Evolutionary conservation across 495 filamentous ascomycete species (phyloP).

Genomic region (Lasiosphaeria miniovina): DNA sequence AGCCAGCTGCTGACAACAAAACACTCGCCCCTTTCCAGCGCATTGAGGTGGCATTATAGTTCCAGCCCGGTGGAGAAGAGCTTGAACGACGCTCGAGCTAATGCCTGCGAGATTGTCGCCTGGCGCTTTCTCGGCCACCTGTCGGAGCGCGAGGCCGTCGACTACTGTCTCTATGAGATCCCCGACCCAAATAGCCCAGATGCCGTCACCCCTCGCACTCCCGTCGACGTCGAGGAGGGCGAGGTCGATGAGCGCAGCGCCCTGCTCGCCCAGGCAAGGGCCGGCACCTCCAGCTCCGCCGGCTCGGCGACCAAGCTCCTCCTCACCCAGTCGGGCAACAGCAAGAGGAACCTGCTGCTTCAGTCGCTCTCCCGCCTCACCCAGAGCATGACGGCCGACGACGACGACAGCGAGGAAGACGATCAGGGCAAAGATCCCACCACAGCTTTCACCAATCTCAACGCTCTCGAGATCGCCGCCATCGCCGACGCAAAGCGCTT

Average conservation of each 20-base stretch:
- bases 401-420: constrained; percentile 36
- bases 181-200: constrained; percentile 38
- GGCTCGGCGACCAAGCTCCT: constrained; percentile 5
- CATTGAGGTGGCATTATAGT: constrained; percentile 77
- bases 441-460: constrained; percentile 69
- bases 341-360: constrained; percentile 36
- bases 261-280: constrained; percentile 30
- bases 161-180: constrained; percentile 80
- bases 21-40: constrained; percentile 43
- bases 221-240: constrained; percentile 25
- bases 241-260: constrained; percentile 40
- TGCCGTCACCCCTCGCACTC: neutral
- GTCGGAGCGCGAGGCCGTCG: constrained; percentile 75
- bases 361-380: constrained; percentile 45
- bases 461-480: constrained; percentile 85
- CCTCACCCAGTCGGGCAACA: constrained; percentile 17
- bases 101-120: constrained; percentile 87
- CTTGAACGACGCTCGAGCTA: constrained; percentile 70
- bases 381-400: constrained; percentile 39
- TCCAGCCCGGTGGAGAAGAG: constrained; percentile 63
- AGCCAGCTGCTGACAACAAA: neutral
- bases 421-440: constrained; percentile 55
- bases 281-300: constrained; percentile 18
- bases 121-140: constrained; percentile 82
- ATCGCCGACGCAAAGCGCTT: constrained; percentile 90